Evolutionary conservation across 2,329 filamentous ascomycete genomes (phyloP), one percentile per base, ranked within the genome.

Genomic region (Talaromyces verruculosus): DNA sequence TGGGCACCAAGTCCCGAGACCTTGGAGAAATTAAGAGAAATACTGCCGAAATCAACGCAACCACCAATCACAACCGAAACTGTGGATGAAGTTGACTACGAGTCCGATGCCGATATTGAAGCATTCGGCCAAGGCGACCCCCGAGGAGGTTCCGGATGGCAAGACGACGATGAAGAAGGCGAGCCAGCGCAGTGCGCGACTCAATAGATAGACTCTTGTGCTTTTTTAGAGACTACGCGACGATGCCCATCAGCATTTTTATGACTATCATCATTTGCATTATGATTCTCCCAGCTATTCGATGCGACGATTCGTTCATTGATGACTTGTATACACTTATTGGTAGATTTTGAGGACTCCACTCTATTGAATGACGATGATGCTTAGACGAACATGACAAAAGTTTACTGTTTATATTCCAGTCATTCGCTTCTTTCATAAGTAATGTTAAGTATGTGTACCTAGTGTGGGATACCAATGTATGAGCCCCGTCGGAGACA

Each of bases 1-100:
- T 98, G 93, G 92, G 82, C 93, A 43, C 83, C 86, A 69, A 85
- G 91, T 65, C 87, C 92, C n/a, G 85, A 86, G 13, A 84, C 88
- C 0, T 86, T 94, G 67, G 86, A 89, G 64, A 85, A 87, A 55
- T 82, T 99, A 65, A 83, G 86, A 72, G 91, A 91, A 72, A 84
- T 96, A 33, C 84, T 99, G 13, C 95, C 95, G 0, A 79, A 79
- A 66, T 82, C 86, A 10, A 58, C 28, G 8, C 85, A 86, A 0
- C 75, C 80, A 4, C 80, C 85, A 10, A 89, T 94, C 68, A 83
- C 87, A 69, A 87, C 88, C 0, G 89, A 94, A 0, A 88, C 91
- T 67, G 83, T 93, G 8, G 95, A 98, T 66, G 93, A 98, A 70
- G 92, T 97, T 0, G 87, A 92, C 2, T 96, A 91, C 72, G 91